Base-by-base conservation (phyloP, 352 stramenopile genomes). In the Phytophthora citrophthora region DNA sequence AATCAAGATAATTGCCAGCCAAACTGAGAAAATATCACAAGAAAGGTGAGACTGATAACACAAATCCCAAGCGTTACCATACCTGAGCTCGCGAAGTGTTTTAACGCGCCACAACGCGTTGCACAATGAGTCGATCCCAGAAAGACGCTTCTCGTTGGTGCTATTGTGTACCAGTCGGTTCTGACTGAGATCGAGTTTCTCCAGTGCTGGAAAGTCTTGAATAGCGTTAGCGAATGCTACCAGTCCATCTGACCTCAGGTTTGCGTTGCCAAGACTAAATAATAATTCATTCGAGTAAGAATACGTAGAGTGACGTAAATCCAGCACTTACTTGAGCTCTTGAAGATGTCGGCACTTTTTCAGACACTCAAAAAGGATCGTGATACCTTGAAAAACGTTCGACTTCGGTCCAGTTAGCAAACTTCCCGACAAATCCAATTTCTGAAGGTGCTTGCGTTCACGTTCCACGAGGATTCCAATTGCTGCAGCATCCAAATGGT, bases 341-440 rank as follows among this genome's bases (percentile, higher is more conserved):
- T 61, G 69, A 6, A 93, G 64, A n/a, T 77, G 76, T 12, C 53
- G 44, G 64, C 76, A 89, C 45, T 52, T 74, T 16, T 76, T 83
- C 2, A 91, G 70, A 3, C 64, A 58, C 29, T 83, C 45, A 3
- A 89, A 76, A 0, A 91, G 59, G 16, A 65, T 69, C 7, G 51
- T 48, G 18, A 91, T 62, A 0, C 84, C 84, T n/a, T 87, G 77
- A 38, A 90, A 93, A 24, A 88, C 52, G 34, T 85, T 90, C 0
- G 67, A 54, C 1, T 68, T 63, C 2, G 54, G 50, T 0, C 82
- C 82, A 8, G 81, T 91, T 24, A 93, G 61, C 3, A 23, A 52
- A 52, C 89, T 93, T 0, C 73, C 44, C 0, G 80, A 88, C 27
- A 91, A 34, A 53, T 93, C 77, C 2, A 91, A 23, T 3, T 51